A percentile compares a stretch with the other conserved stretches of the same genome.
phyloP scores from a whole-genome alignment of 805 yeast species.

The Sugiyamaella lignohabitans region DNA sequence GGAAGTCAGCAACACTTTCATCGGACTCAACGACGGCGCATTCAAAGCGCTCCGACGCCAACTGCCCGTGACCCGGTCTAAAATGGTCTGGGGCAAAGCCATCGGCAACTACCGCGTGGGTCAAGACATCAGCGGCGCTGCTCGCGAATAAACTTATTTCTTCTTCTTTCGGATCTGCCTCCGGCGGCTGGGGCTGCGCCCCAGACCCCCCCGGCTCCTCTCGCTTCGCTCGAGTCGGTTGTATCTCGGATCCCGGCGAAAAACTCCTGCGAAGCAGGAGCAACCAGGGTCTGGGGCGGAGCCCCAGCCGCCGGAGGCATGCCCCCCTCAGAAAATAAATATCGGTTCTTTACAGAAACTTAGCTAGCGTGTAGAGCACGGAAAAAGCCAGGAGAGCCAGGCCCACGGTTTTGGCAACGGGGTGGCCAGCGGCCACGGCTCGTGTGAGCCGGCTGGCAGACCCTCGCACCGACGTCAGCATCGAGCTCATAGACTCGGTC shows the following conservation, averaged over 20 bases:
- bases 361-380: constrained; percentile 49
- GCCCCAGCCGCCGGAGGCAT: too few relatives aligned
- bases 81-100: constrained; percentile 92
- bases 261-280: too few relatives aligned
- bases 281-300: too few relatives aligned
- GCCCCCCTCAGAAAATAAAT: neutral
- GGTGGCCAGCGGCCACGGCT: constrained; percentile 51
- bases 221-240: neutral
- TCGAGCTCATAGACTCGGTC: constrained; percentile 45
- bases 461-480: constrained; percentile 44
- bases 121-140: constrained; percentile 20
- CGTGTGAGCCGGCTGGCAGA: constrained; percentile 49
- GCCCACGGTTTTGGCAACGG: constrained; percentile 53
- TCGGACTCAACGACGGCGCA: constrained; percentile 65
- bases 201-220: neutral
- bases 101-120: constrained; percentile 87
- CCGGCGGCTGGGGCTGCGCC: neutral
- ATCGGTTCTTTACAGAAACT: constrained; percentile 35
- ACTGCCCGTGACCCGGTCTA: constrained; percentile 84
- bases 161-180: neutral
- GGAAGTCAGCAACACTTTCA: constrained; percentile 54
- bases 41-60: constrained; percentile 86
- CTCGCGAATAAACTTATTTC: neutral
- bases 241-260: too few relatives aligned
- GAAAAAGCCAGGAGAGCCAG: constrained; percentile 49